Evolutionary conservation across 306 rosid species (phyloP).

Genomic region (Prinsepia uniflora): DNA sequence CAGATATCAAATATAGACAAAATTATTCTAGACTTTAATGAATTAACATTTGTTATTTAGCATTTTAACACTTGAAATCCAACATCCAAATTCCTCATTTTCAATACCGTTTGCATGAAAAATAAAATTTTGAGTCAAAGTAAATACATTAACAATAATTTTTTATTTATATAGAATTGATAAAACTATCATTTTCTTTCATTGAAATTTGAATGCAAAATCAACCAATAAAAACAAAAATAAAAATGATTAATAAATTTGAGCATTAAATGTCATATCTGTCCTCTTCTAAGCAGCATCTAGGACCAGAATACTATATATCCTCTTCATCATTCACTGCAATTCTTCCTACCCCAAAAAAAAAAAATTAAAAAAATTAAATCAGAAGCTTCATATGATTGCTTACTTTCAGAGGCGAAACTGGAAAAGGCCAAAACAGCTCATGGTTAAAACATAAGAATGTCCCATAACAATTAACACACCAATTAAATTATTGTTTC

Average conservation of each 20-base stretch:
- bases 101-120: too few relatives aligned
- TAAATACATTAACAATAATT: not conserved
- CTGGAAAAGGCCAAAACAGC: not conserved
- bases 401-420: not conserved
- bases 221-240: not conserved
- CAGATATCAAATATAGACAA: too few relatives aligned
- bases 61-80: too few relatives aligned
- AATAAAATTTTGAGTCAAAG: not conserved
- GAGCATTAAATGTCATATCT: not conserved
- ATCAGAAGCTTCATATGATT: not conserved
- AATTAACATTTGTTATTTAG: too few relatives aligned
- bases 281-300: not conserved
- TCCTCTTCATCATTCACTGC: not conserved
- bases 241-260: not conserved
- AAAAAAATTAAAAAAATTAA: not conserved
- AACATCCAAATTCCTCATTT: too few relatives aligned
- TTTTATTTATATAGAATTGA: not conserved
- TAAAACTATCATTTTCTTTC: not conserved
- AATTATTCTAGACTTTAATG: too few relatives aligned
- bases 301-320: not conserved
- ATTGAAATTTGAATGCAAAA: constrained; percentile 7
- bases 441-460: constrained; percentile 11
- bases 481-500: constrained; percentile 19
- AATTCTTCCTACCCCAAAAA: not conserved
- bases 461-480: constrained; percentile 21